Percentiles rank a stretch among this genome's conserved stretches.
Conservation (phyloP, 768 basidiomycete genomes). For the Tremella yokohamensis region DNA sequence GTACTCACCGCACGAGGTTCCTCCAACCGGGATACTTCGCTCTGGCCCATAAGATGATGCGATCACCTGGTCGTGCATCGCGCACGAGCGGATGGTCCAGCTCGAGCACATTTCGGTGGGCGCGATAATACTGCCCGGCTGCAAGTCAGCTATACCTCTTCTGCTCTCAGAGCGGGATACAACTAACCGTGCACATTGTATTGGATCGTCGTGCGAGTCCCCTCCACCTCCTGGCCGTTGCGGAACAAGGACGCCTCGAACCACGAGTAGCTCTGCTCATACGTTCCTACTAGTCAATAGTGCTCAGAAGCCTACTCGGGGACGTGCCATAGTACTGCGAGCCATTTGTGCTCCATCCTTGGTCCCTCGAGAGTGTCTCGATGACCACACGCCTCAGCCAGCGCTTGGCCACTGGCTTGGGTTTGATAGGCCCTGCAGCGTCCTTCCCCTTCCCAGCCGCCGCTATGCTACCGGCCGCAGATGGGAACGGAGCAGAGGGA, state of each 20-base stretch:
- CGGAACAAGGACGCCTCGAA: slow-evolving; percentile 40
- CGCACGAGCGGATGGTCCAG: slow-evolving; percentile 20
- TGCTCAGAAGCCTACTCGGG: not conserved
- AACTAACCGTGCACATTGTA: slow-evolving; percentile 41
- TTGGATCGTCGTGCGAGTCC: slow-evolving; percentile 28
- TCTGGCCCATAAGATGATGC: slow-evolving; percentile 37
- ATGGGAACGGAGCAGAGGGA: not conserved
- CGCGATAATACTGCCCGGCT: slow-evolving; percentile 44
- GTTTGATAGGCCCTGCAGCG: not conserved
- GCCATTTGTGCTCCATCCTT: slow-evolving; percentile 32
- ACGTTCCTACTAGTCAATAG: slow-evolving; percentile 32
- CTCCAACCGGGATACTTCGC: slow-evolving; percentile 41
- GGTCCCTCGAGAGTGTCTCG: slow-evolving; percentile 40
- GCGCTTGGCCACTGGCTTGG: not conserved
- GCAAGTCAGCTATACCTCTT: slow-evolving; percentile 9
- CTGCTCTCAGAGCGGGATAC: not conserved
- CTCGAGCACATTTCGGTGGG: slow-evolving; percentile 20
- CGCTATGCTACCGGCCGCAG: not conserved
- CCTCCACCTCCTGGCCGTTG: slow-evolving; percentile 29
- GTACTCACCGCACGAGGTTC: slow-evolving; percentile 28
- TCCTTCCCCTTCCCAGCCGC: not conserved
- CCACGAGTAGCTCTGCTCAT: slow-evolving; percentile 41
- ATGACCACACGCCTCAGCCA: slow-evolving; percentile 30
- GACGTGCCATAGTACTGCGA: slow-evolving; percentile 28
- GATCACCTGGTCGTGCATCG: slow-evolving; percentile 30